Base-by-base conservation (phyloP, 495 filamentous ascomycete genomes). In the Letharia columbiana region DNA sequence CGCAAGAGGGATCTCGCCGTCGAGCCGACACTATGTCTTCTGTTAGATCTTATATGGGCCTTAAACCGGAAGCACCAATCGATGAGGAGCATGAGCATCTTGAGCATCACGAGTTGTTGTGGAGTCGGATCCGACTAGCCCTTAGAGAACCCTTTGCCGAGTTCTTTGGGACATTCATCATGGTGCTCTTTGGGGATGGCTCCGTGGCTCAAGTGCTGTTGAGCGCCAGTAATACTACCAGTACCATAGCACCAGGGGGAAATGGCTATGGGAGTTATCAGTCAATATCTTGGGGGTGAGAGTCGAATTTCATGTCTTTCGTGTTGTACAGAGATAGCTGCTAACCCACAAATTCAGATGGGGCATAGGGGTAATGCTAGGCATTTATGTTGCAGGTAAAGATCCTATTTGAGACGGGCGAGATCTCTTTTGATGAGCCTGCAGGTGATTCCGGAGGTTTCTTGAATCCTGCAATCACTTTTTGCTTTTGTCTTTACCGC, bases 391-490 rank as follows among this genome's bases (percentile, higher is more conserved):
- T 13, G 82, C 81, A 59, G 83, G 83, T 42, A 35, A 64, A 17
- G 40, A 47, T 45, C 31, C 5, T 31, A 0, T 9, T 60, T 60
- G 2, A 20, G 0, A 18, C 33, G 6, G 0, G 11, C 20, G 57
- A 31, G 28, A 50, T 35, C 33, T 33, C 31, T 60, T n/a, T 41
- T 44, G 56, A 66, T 12, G 41, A 23, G 35, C 20, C 13, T 15
- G 39, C n/a, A 66, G 68, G 65, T 20, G 75, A 81, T 64, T 82
- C 79, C 33, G 86, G 87, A 44, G 83, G 79, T 5, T 84, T 87
- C 70, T 77, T 89, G 69, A 89, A 89, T 67, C 85, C 86, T 11
- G 86, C 84, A 37, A 79, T 88, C 15, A 88, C 85, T 31, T 84
- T 88, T 57, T 75, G 82, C 52, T 84, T 81, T 73, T 89, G 86